Evolutionary conservation across 495 filamentous ascomycete species (phyloP).

Genomic region (Aspergillus bridgeri): DNA sequence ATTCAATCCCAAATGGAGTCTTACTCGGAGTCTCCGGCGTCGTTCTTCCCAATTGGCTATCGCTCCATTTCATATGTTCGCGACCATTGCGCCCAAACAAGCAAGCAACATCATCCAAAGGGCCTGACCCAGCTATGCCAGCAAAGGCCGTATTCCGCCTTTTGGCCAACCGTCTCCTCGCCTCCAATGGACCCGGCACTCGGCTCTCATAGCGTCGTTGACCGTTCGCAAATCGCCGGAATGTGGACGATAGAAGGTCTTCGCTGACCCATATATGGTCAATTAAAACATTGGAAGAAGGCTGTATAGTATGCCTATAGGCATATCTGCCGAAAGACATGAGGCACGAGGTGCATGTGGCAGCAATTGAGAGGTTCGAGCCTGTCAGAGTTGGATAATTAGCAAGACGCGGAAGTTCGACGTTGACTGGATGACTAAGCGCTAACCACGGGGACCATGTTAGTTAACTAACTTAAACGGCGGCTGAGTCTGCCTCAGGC

Average conservation of each 20-base stretch:
- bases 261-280: conserved; percentile 56
- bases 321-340: conserved; percentile 48
- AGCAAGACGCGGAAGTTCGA: conserved; percentile 1
- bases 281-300: conserved; percentile 21
- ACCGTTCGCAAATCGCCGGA: conserved; percentile 44
- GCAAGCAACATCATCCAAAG: conserved; percentile 36
- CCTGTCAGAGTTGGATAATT: conserved; percentile 9
- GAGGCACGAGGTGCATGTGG: conserved; percentile 22
- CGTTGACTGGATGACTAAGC: conserved; percentile 8
- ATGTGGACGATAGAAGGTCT: conserved; percentile 47
- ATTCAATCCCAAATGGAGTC: neutral
- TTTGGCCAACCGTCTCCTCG: conserved; percentile 50
- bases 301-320: conserved; percentile 38
- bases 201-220: conserved; percentile 49
- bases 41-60: conserved; percentile 27
- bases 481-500: conserved; percentile 5
- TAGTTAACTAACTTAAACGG: too few species aligned
- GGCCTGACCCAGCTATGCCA: conserved; percentile 24
- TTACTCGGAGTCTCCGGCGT: conserved; percentile 26
- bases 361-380: conserved; percentile 23
- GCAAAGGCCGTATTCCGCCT: conserved; percentile 49
- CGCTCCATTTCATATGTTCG: conserved; percentile 44
- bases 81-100: conserved; percentile 46
- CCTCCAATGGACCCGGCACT: conserved; percentile 58
- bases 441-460: too few species aligned